phyloP scores from a whole-genome alignment of 371 early-diverging fungal species.

The Saksenaea vasiformis region DNA sequence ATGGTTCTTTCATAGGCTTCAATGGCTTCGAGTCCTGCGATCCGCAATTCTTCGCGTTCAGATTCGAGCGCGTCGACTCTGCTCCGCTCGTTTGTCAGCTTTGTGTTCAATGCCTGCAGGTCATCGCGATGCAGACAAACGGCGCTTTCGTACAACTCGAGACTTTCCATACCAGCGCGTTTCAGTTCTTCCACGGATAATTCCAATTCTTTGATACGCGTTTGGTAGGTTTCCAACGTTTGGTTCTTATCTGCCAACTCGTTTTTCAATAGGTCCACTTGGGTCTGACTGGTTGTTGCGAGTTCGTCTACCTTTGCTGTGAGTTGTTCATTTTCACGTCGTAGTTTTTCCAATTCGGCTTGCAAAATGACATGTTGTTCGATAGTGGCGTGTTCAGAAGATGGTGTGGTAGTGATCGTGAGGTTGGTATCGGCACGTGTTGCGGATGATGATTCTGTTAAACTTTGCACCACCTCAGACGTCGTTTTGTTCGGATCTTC shows the following conservation, averaged over 20 bases:
- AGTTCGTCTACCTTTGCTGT: not conserved
- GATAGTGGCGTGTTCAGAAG: not conserved
- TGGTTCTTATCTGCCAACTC: not conserved
- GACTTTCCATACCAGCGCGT: constrained; percentile 36
- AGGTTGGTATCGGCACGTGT: constrained; percentile 4
- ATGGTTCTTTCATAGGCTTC: constrained; percentile 15
- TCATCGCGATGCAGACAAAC: constrained; percentile 20
- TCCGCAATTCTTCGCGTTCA: constrained; percentile 27
- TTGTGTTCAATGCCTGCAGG: constrained; percentile 18
- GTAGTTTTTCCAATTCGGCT: not conserved
- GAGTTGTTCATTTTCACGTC: not conserved
- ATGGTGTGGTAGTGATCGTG: not conserved
- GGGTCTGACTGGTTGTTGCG: not conserved
- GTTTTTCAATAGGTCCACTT: not conserved
- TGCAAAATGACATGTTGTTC: not conserved
- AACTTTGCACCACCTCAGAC: constrained; percentile 1
- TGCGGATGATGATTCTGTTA: not conserved
- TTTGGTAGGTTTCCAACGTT: constrained; percentile 20
- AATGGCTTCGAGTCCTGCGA: constrained; percentile 18
- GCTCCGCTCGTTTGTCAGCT: constrained; percentile 13
- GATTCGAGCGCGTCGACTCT: constrained; percentile 25
- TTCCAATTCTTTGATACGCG: constrained; percentile 14
- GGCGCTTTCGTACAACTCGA: constrained; percentile 34
- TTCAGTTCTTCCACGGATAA: constrained; percentile 26
- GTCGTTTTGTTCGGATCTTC: not conserved